phyloP scores from a whole-genome alignment of 345 rosid genomes.

The Syzygium aqueum region DNA sequence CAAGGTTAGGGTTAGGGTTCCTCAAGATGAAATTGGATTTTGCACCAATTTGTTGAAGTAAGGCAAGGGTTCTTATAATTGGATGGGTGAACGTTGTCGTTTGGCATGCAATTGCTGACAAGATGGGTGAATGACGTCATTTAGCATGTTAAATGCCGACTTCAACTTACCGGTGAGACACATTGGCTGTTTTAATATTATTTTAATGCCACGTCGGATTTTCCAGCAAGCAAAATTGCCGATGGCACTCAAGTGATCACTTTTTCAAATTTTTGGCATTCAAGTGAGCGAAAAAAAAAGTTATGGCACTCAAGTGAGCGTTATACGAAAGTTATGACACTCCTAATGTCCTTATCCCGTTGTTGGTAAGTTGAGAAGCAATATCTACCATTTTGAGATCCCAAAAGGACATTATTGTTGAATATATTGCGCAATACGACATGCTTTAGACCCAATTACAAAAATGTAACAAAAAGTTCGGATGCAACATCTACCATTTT shows the following conservation, averaged over 20 bases:
- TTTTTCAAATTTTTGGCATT: neutral
- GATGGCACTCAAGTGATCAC: neutral
- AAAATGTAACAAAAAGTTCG: neutral
- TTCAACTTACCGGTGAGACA: no score
- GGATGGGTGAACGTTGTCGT: no score
- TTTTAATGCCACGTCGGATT: neutral
- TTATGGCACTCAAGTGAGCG: accelerated
- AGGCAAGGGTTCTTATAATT: no score
- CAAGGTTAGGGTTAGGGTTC: no score
- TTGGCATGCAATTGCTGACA: no score
- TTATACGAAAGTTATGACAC: neutral
- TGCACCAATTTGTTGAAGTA: no score
- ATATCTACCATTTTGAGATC: neutral
- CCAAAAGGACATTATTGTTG: neutral
- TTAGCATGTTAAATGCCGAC: no score
- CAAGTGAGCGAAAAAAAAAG: neutral
- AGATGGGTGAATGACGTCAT: neutral
- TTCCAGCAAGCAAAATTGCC: neutral
- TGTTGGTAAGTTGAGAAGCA: no score
- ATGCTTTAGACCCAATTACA: neutral
- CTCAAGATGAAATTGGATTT: no score
- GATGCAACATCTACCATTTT: neutral
- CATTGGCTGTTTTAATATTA: no score
- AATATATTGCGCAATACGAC: neutral
- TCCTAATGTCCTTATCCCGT: neutral